Evolutionary conservation across 2,329 filamentous ascomycete species (phyloP).

Genomic region (Calonectria fujianensis): DNA sequence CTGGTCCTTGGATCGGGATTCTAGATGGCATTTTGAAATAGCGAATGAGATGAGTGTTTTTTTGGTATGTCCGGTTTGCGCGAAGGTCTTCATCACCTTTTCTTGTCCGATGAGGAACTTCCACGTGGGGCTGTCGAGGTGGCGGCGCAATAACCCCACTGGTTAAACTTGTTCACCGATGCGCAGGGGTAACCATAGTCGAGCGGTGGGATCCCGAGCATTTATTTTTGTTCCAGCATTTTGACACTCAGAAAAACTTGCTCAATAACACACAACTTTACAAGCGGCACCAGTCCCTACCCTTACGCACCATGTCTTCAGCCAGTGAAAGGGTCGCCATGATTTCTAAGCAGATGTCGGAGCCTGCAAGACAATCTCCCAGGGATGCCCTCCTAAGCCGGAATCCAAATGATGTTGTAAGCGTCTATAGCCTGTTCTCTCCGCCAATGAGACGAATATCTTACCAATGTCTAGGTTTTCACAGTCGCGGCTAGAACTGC

Average conservation of each 20-base stretch:
- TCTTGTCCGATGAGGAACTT: neutral
- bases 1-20: neutral
- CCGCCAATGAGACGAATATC: neutral
- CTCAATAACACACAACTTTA: neutral
- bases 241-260: neutral
- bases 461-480: neutral
- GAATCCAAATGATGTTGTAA: neutral
- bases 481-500: slow-evolving; percentile 10
- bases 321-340: neutral
- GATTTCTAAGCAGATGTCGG: slow-evolving; percentile 3
- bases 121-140: slow-evolving; percentile 13
- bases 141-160: slow-evolving; percentile 4
- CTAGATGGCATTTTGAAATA: neutral
- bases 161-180: neutral
- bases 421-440: neutral
- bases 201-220: neutral
- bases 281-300: neutral
- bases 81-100: neutral
- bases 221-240: neutral
- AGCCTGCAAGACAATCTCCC: neutral
- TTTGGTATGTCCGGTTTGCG: neutral
- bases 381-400: neutral
- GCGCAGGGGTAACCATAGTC: neutral
- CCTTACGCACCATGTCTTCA: neutral
- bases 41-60: neutral